A percentile compares a stretch with the other conserved stretches of the same genome.
These are phyloP conservation scores for Debaryomyces tyrocola DNA, from an alignment of 805 yeast genomes.

Conservation along the genomic window DNA sequence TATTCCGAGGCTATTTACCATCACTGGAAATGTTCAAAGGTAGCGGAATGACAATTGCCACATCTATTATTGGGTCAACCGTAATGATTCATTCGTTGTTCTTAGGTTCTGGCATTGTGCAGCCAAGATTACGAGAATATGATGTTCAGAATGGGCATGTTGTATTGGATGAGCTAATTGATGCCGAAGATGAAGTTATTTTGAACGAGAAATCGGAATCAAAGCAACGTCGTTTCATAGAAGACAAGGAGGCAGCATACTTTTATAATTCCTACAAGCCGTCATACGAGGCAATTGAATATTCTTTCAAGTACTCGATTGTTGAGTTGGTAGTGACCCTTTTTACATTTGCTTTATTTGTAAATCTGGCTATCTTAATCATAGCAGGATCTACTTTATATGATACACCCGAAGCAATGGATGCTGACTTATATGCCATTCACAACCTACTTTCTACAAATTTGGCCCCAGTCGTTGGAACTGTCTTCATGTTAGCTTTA, in stretches of 20 bases:
- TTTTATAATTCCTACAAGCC: conserved; percentile 59
- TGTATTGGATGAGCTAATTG: conserved; percentile 15
- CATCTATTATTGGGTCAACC: conserved; percentile 50
- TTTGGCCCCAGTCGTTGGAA: conserved; percentile 77
- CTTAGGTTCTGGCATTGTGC: conserved; percentile 50
- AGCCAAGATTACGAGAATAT: conserved; percentile 47
- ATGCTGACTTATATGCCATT: conserved; percentile 81
- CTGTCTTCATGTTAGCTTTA: conserved; percentile 80
- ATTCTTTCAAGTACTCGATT: conserved; percentile 71
- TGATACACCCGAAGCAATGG: conserved; percentile 67
- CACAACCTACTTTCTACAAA: conserved; percentile 59
- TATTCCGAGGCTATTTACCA: conserved; percentile 47
- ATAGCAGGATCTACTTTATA: conserved; percentile 80
- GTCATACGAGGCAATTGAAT: conserved; percentile 66
- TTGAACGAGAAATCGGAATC: conserved; percentile 9
- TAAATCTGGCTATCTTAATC: conserved; percentile 78
- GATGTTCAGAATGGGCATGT: conserved; percentile 40
- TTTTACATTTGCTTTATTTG: conserved; percentile 79
- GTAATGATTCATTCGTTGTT: conserved; percentile 54
- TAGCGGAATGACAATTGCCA: conserved; percentile 46
- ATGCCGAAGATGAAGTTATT: conserved; percentile 8
- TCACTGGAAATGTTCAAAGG: conserved; percentile 42
- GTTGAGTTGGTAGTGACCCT: conserved; percentile 69
- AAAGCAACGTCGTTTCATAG: conserved; percentile 1
- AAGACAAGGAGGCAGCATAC: conserved; percentile 24